phyloP scores from a whole-genome alignment of 2,329 filamentous ascomycete species.

The Xylariaceae sp. region DNA sequence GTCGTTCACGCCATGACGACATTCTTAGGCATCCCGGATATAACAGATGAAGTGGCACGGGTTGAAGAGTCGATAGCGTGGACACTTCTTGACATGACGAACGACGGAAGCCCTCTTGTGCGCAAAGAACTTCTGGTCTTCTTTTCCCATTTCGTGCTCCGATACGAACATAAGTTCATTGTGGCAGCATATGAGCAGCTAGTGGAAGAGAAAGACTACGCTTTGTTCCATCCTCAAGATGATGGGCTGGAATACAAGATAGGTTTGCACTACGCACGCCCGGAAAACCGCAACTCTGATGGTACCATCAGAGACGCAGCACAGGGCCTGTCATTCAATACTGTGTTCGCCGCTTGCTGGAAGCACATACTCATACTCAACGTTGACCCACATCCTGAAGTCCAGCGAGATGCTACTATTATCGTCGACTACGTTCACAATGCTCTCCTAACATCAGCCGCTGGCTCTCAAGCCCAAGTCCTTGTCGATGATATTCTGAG shows the following conservation, averaged over 20 bases:
- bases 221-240: conserved; percentile 50
- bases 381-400: conserved; percentile 90
- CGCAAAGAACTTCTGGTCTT: conserved; percentile 91
- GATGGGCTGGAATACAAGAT: conserved; percentile 57
- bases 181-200: conserved; percentile 91
- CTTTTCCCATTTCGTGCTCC: conserved; percentile 83
- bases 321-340: conserved; percentile 72
- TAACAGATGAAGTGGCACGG: conserved; percentile 85
- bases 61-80: conserved; percentile 89
- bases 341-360: conserved; percentile 91
- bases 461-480: conserved; percentile 65
- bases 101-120: conserved; percentile 91
- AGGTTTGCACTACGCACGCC: conserved; percentile 58
- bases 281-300: conserved; percentile 51
- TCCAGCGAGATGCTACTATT: conserved; percentile 78
- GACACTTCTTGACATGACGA: conserved; percentile 84
- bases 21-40: conserved; percentile 87
- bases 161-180: conserved; percentile 88
- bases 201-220: conserved; percentile 72
- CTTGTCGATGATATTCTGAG: conserved; percentile 70
- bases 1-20: conserved; percentile 92
- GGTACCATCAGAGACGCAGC: conserved; percentile 53
- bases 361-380: conserved; percentile 87
- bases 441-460: conserved; percentile 69
- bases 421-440: conserved; percentile 84